Conservation (phyloP, 2,329 filamentous ascomycete species). For the Tolypocladium ovalisporum region DNA sequence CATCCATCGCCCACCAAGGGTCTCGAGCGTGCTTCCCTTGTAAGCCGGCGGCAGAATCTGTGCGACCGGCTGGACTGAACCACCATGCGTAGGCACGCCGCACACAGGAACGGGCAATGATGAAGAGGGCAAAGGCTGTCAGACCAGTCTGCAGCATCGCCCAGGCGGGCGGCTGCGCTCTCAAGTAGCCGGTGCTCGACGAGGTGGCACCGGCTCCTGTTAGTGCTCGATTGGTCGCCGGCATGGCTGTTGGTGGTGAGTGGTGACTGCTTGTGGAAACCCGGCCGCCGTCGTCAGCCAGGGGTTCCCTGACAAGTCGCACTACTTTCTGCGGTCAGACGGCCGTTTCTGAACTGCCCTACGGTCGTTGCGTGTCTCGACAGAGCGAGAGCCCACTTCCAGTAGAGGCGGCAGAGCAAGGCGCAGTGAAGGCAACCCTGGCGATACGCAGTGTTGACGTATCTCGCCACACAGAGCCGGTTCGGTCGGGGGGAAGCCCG, state of each 20-base stretch:
- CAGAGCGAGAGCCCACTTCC: not conserved
- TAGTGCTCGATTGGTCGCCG: constrained; percentile 20
- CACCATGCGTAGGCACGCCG: constrained; percentile 13
- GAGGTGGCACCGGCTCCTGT: constrained; percentile 15
- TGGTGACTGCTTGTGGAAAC: constrained; percentile 15
- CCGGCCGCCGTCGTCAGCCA: constrained; percentile 19
- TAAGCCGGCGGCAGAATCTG: constrained; percentile 8
- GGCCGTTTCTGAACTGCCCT: constrained; percentile 17
- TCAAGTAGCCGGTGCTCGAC: constrained; percentile 18
- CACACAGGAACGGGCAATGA: constrained; percentile 21
- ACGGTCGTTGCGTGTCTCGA: constrained; percentile 6
- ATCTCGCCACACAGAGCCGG: not conserved
- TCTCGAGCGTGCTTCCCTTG: constrained; percentile 5
- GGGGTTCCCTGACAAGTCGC: constrained; percentile 19
- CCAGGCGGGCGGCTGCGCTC: constrained; percentile 16
- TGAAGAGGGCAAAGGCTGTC: constrained; percentile 22
- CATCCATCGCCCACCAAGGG: constrained; percentile 14
- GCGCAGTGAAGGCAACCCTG: not conserved
- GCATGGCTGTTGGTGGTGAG: constrained; percentile 14
- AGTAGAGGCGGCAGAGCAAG: not conserved
- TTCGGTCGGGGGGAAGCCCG: not conserved
- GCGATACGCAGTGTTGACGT: not conserved
- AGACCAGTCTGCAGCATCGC: constrained; percentile 16
- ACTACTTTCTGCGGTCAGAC: constrained; percentile 23
- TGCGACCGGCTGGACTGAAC: not conserved